Evolutionary conservation across 805 yeast species (phyloP), one percentile per base, ranked within the genome.

Genomic region (Candida namnaoensis): DNA sequence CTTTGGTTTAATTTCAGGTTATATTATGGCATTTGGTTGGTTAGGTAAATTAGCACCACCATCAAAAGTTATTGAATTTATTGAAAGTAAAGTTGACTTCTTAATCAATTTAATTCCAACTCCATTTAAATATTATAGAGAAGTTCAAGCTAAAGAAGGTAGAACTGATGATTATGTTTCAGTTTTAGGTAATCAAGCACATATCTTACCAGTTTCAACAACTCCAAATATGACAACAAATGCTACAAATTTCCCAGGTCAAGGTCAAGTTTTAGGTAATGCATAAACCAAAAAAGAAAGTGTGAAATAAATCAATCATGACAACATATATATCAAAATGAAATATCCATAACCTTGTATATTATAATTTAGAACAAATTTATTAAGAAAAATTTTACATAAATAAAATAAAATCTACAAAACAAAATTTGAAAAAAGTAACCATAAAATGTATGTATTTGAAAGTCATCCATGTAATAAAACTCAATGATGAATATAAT

Each of bases 1-100:
- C 42, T 71, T 82, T 34, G 91, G 85, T 5, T 62, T 84, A 35
- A 45, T 71, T 4, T 68, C 80, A 11, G 96, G 96, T 9, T 82
- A 72, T 57, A 69, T 75, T 7, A 66, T 82, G 52, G 80, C 72
- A 4, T 61, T 62, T 47, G 87, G 80, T 12, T 69, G 74, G 48
- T 64, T 87, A 42, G 68, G 69, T 32, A 62, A 69, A 38, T 60
- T 87, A 44, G 69, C 70, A 36, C 95, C 93, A 12, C 86, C 88
- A 7, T 72, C 82, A 36, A 68, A 75, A 48, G 54, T 77, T 3
- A 72, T 86, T 9, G 72, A 76, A 45, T 77, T 68, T 61, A 81
- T 85, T 41, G 96, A 88, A 62, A 42, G 50, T 12, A 74, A 74
- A 48, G 55, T 82, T 12, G 68, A 66, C 8, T 54, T 54, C 3